These are phyloP conservation scores for Xylariaceae sp. DNA, from an alignment of 2,329 filamentous ascomycete genomes.

Conservation along the genomic window DNA sequence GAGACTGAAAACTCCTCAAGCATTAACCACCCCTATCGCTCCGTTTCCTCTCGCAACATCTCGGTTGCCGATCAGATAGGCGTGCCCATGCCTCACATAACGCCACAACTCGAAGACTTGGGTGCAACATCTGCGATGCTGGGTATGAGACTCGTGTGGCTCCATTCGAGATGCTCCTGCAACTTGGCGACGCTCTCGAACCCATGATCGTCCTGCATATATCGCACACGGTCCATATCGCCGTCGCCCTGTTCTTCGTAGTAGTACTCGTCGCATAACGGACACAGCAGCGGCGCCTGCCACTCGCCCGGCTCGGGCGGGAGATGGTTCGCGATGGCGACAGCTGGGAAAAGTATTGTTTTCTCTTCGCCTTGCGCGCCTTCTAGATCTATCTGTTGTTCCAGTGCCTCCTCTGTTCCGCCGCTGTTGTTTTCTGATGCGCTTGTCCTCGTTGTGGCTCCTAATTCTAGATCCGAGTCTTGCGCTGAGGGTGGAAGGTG, in stretches of 20 bases:
- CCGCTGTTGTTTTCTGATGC: background rate
- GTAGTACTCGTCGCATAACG: conserved; percentile 61
- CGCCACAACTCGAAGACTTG: conserved; percentile 47
- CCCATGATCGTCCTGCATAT: conserved; percentile 53
- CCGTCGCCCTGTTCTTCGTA: conserved; percentile 56
- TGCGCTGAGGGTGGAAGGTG: background rate
- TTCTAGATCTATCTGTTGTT: conserved; percentile 17
- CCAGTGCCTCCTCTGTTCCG: background rate
- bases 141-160: conserved; percentile 49
- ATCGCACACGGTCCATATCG: conserved; percentile 56
- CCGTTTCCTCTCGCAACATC: too few relatives aligned
- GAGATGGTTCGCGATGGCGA: conserved; percentile 64
- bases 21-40: background rate
- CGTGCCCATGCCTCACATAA: conserved; percentile 49
- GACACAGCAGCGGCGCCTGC: conserved; percentile 58
- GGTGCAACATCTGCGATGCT: conserved; percentile 39
- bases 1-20: background rate
- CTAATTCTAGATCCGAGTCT: conserved; percentile 22
- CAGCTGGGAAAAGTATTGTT: conserved; percentile 60
- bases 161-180: conserved; percentile 63
- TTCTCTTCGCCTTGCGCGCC: conserved; percentile 54
- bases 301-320: conserved; percentile 57
- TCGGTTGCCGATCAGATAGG: too few relatives aligned
- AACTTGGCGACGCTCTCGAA: conserved; percentile 57
- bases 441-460: conserved; percentile 6